A percentile compares a stretch with the other conserved stretches of the same genome.
These are phyloP conservation scores for Xylariaceae sp. DNA, from an alignment of 2,329 filamentous ascomycete genomes.

Conservation along the genomic window DNA sequence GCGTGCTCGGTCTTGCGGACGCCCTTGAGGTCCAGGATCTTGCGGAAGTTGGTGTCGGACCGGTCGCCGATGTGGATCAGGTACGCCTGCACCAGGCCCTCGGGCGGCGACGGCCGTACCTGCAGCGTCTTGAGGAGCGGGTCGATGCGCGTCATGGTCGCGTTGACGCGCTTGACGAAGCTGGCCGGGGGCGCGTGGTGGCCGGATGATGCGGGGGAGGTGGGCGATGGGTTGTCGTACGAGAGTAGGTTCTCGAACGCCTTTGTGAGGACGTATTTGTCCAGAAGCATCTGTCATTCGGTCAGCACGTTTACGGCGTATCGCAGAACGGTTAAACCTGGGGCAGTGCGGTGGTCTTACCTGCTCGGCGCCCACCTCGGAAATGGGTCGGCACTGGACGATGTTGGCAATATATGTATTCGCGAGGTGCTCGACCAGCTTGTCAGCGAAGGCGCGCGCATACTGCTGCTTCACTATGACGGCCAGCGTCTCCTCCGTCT, in stretches of 20 bases:
- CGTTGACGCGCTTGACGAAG: slow-evolving; percentile 85
- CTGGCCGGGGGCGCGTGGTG: slow-evolving; percentile 47
- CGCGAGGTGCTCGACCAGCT: slow-evolving; percentile 86
- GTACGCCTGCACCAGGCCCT: slow-evolving; percentile 95
- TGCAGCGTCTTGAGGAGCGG: slow-evolving; percentile 95
- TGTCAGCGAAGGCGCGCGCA: slow-evolving; percentile 90
- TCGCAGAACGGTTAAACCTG: neutral
- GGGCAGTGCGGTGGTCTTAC: slow-evolving; percentile 44
- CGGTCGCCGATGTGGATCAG: slow-evolving; percentile 95
- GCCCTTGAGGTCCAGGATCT: slow-evolving; percentile 94
- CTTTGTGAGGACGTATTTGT: slow-evolving; percentile 89
- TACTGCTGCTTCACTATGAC: slow-evolving; percentile 90
- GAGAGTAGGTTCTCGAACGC: slow-evolving; percentile 72
- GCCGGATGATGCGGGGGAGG: neutral
- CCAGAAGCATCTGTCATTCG: slow-evolving; percentile 77
- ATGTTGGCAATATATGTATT: slow-evolving; percentile 80
- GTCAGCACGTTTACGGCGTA: slow-evolving; percentile 27
- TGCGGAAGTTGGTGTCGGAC: slow-evolving; percentile 92
- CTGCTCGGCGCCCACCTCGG: slow-evolving; percentile 92
- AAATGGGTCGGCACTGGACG: slow-evolving; percentile 86
- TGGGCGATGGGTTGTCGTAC: slow-evolving; percentile 54
- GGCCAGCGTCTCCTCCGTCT: slow-evolving; percentile 73
- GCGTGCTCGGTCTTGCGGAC: slow-evolving; percentile 82
- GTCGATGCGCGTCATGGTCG: slow-evolving; percentile 84
- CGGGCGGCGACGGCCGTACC: slow-evolving; percentile 86